These are phyloP conservation scores for Agaricus blazei DNA, from an alignment of 768 basidiomycete genomes.

Conservation along the genomic window DNA sequence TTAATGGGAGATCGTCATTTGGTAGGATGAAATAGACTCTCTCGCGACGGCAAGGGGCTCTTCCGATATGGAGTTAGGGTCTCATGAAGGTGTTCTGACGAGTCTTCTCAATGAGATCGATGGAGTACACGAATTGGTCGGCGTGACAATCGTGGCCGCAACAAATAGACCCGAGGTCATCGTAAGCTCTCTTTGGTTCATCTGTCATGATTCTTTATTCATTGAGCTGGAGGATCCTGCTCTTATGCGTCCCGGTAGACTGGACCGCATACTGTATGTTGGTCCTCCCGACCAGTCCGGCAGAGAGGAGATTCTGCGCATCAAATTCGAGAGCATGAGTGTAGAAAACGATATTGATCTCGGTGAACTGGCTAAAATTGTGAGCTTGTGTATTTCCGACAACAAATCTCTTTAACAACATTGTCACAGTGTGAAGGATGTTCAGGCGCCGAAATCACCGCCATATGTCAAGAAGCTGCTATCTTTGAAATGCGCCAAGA, in stretches of 20 bases:
- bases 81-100: conserved; percentile 87
- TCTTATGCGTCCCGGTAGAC: conserved; percentile 88
- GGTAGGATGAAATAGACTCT: conserved; percentile 95
- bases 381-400: conserved; percentile 27
- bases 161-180: conserved; percentile 95
- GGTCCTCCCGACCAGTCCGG: conserved; percentile 83
- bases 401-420: neutral
- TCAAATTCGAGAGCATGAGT: conserved; percentile 76
- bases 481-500: conserved; percentile 86
- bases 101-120: conserved; percentile 98
- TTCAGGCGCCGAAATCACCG: conserved; percentile 91
- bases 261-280: conserved; percentile 92
- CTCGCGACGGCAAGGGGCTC: conserved; percentile 74
- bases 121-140: conserved; percentile 89
- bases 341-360: conserved; percentile 69
- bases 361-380: conserved; percentile 62
- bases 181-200: conserved; percentile 24
- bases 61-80: conserved; percentile 47
- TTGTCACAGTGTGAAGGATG: conserved; percentile 81
- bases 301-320: conserved; percentile 79
- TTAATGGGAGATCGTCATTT: neutral
- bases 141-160: conserved; percentile 94
- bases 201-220: neutral
- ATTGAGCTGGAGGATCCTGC: conserved; percentile 72
- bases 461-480: conserved; percentile 95